Base-by-base conservation (phyloP, 306 rosid species). In the Trifolium repens region DNA sequence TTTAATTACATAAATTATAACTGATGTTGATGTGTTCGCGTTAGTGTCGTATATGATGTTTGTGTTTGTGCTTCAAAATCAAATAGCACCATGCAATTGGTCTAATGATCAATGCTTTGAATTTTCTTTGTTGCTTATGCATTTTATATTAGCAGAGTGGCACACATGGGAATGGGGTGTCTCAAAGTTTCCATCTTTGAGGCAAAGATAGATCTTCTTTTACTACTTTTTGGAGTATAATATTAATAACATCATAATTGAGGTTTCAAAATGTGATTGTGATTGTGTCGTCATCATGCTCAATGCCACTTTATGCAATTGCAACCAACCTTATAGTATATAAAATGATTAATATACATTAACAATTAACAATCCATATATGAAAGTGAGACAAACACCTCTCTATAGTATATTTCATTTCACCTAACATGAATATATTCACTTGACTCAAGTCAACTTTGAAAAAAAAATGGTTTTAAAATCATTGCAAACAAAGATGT, bases 151-250 rank as follows among this genome's bases (percentile, higher is more conserved):
- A 52, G 47, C 73, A 63, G 42, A 47, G 40, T n/a, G 22, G 78
- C 35, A 86, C 92, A 88, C 91, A 89, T 80, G 91, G 34, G 9
- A 24, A 89, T 81, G 91, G 34, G 16, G 11, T 58, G 26, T 11
- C 12, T 40, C 46, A 52, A 30, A 50, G 49, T 62, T 63, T 77
- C 69, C n/a, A 19, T 58, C 27, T 77, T 44, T 68, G 61, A 46
- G 75, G 37, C 59, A 43, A 2, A 65, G 15, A 55, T 43, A 30
- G 4, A 2, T 9, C 7, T 32, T 30, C 5, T 4, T 32, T 5
- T 68, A 16, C 16, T 46, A 3, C 16, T 34, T 62, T 32, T 5
- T 40, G n/a, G 67, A 72, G 10, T 15, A 32, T 52, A 35, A 22
- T 14, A 53, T 50, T 14, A 50, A 50, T n/a, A 50, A 50, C 17